Evolutionary conservation across 2,329 filamentous ascomycete species (phyloP), one percentile per base, ranked within the genome.

Genomic region (Trichoderma brevicompactum): DNA sequence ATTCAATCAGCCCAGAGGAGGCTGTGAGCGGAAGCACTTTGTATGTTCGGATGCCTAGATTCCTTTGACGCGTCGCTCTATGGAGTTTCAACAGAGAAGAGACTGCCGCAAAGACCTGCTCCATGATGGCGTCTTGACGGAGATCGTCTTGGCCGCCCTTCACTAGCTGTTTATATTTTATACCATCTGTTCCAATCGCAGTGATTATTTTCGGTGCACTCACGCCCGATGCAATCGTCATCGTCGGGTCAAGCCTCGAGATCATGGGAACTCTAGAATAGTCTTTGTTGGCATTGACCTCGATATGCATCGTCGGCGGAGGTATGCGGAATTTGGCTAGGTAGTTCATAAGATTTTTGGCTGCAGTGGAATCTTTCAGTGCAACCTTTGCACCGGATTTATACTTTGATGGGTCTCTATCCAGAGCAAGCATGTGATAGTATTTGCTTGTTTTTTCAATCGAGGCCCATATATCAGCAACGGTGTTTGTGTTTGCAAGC

Each of bases 101-200:
- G 23, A 97, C 95, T 77, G 96, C 93, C 66, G 94, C 92, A 75
- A 99, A 99, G 1, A 99, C 95, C 78, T 99, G 95, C 77, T 99
- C 96, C 96, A 99, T 99, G 81, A 88, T 99, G 50, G 94, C 92
- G 73, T 99, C 95, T 79, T 99, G 95, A 8, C 96, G 91, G 12
- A 99, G 85, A 74, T 99, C 94, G 75, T 99, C 95, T 73, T 94
- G 94, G 17, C 95, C 94, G 68, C 93, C 93, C 82, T 99, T 99
- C 74, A 97, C 92, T 68, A 99, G 82, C 78, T 97, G 93, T 76
- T 92, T 97, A 79, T 94, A 97, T 41, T 84, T 85, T 64, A 84
- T 80, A 7, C 95, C 96, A 76, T 97, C 87, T 17, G 85, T 91
- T 15, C 88, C 92, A 19, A 92, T 78, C 1, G 90, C 91, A 0